A percentile compares a stretch with the other conserved stretches of the same genome.
These are phyloP conservation scores for Rhododendron vialii DNA, from an alignment of 148 eudicot genomes.

Conservation along the genomic window DNA sequence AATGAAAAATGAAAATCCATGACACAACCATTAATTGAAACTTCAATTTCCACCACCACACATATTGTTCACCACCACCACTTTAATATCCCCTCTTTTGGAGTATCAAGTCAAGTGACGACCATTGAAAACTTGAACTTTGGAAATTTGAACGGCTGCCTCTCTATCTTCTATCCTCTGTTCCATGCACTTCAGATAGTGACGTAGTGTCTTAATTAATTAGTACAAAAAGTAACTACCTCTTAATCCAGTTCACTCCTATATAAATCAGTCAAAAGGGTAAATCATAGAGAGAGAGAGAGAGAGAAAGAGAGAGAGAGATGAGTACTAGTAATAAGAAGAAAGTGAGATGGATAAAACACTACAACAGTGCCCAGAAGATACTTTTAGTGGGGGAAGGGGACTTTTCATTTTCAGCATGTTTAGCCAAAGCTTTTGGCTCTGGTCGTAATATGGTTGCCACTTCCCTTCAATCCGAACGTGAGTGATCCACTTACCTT, in stretches of 20 bases:
- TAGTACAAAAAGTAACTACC: not conserved
- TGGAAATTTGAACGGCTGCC: not conserved
- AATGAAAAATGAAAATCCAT: not conserved
- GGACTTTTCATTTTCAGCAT: slow-evolving; percentile 39
- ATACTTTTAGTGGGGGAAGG: slow-evolving; percentile 46
- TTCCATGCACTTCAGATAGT: not conserved
- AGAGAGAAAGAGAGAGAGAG: not conserved
- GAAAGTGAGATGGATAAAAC: slow-evolving; percentile 20
- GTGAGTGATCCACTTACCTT: slow-evolving; percentile 3
- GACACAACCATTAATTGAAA: not conserved
- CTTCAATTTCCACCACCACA: not conserved
- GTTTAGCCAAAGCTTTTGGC: slow-evolving; percentile 31
- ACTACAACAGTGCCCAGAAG: slow-evolving; percentile 29
- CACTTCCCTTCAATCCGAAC: slow-evolving; percentile 28
- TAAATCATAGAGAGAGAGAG: not conserved
- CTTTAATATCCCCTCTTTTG: not conserved
- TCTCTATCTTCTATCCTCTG: not conserved
- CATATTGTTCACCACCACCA: not conserved
- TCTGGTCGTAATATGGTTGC: slow-evolving; percentile 34
- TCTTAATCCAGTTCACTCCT: not conserved
- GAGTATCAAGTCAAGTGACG: not conserved
- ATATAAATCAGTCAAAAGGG: not conserved
- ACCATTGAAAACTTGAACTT: not conserved
- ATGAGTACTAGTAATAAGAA: not conserved
- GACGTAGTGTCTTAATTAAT: not conserved